phyloP scores from a whole-genome alignment of 2,329 filamentous ascomycete genomes.

The Scedosporium minutisporum region DNA sequence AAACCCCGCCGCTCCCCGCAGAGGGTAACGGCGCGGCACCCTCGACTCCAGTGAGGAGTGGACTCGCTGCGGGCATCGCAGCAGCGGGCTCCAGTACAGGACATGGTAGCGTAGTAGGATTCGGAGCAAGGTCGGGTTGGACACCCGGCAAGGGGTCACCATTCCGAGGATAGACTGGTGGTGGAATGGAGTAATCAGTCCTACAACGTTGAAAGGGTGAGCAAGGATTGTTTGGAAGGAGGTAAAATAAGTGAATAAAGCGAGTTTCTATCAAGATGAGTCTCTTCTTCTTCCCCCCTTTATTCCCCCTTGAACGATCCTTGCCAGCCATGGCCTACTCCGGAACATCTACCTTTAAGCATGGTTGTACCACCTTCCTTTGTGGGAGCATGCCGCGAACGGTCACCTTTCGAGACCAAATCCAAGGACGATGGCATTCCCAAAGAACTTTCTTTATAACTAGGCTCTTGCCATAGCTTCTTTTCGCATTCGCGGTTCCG shows the following conservation, averaged over 20 bases:
- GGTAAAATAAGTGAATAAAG: not conserved
- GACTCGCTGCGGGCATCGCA: not conserved
- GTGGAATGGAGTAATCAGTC: not conserved
- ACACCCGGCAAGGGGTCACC: slow-evolving; percentile 5
- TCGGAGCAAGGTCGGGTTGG: slow-evolving; percentile 5
- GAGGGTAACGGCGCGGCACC: slow-evolving; percentile 10
- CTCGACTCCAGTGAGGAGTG: not conserved
- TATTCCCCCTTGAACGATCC: not conserved
- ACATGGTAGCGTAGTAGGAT: not conserved
- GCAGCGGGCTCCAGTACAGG: not conserved
- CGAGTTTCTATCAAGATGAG: not conserved
- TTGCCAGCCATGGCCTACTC: not conserved
- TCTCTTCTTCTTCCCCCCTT: not conserved
- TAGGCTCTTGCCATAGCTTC: no score
- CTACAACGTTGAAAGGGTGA: not conserved
- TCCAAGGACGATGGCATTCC: no score
- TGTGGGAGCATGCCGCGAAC: not conserved
- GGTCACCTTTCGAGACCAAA: not conserved
- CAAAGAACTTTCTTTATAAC: no score
- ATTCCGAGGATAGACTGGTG: not conserved
- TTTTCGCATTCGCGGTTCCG: no score
- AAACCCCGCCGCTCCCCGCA: slow-evolving; percentile 40
- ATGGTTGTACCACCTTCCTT: not conserved
- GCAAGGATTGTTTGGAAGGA: no score
- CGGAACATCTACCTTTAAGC: not conserved